A percentile compares a stretch with the other conserved stretches of the same genome.
Conservation (phyloP, 1,284 basidiomycete species). For the Cystobasidiaceae sp. region DNA sequence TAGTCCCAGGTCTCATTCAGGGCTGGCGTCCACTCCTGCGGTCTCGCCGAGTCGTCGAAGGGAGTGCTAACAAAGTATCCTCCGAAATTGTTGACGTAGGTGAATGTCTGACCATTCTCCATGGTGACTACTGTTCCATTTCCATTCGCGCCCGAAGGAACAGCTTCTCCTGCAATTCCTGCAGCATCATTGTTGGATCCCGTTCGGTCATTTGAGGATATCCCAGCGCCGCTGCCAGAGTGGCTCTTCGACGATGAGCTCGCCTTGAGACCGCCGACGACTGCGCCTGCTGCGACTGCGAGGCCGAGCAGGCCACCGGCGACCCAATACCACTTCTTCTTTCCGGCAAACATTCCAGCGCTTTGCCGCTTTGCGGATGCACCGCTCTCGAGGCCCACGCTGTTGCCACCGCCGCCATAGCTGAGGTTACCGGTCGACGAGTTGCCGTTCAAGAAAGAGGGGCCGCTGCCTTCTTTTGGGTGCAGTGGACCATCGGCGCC, state of each 20-base stretch:
- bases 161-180: slow-evolving; percentile 43
- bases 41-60: slow-evolving; percentile 51
- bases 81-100: slow-evolving; percentile 69
- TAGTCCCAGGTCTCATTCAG: slow-evolving; percentile 78
- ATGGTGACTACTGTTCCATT: slow-evolving; percentile 62
- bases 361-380: no score
- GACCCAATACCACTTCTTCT: not conserved
- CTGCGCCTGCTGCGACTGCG: not conserved
- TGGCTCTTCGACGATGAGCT: not conserved
- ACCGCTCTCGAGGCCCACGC: no score
- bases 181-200: not conserved
- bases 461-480: no score
- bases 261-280: not conserved
- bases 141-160: slow-evolving; percentile 54
- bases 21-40: slow-evolving; percentile 74
- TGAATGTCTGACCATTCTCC: slow-evolving; percentile 63
- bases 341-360: not conserved
- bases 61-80: slow-evolving; percentile 58
- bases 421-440: no score
- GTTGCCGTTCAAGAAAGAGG: no score
- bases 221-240: not conserved
- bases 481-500: no score
- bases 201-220: no score
- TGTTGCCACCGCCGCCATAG: no score
- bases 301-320: not conserved